phyloP scores from a whole-genome alignment of 2,329 filamentous ascomycete species.

The Eutypa lata region DNA sequence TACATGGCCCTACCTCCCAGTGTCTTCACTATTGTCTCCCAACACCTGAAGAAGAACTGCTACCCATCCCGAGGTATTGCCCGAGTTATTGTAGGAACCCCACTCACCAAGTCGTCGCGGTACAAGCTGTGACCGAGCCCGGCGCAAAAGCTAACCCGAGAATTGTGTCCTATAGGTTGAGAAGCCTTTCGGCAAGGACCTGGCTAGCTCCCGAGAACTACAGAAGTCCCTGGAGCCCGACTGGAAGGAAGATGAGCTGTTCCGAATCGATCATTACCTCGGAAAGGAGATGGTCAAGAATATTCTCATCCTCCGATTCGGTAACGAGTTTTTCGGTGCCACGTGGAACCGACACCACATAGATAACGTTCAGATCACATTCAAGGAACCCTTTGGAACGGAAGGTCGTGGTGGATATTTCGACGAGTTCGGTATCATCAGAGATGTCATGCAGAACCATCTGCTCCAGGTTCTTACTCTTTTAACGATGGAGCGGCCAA shows the following conservation, averaged over 20 bases:
- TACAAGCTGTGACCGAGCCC: neutral
- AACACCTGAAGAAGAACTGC: constrained; percentile 96
- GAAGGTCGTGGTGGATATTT: constrained; percentile 98
- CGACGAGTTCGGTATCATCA: constrained; percentile 98
- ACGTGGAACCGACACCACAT: constrained; percentile 99
- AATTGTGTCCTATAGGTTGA: constrained; percentile 64
- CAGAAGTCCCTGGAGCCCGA: constrained; percentile 94
- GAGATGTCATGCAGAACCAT: constrained; percentile 99
- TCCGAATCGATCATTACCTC: constrained; percentile 98
- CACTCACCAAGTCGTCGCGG: neutral
- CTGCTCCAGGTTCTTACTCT: constrained; percentile 93
- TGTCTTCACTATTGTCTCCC: constrained; percentile 96
- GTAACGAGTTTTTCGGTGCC: constrained; percentile 96
- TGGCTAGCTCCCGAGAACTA: constrained; percentile 88
- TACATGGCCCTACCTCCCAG: constrained; percentile 99
- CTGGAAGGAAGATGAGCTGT: constrained; percentile 98
- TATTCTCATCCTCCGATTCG: constrained; percentile 94
- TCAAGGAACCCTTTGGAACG: constrained; percentile 99
- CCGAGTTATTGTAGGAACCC: constrained; percentile 77
- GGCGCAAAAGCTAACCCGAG: constrained; percentile 1
- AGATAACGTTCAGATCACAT: constrained; percentile 98
- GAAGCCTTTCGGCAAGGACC: constrained; percentile 98
- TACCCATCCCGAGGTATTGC: constrained; percentile 89
- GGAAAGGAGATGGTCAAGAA: constrained; percentile 99
- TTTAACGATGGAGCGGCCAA: constrained; percentile 95